Conservation (phyloP, 768 basidiomycete species). For the Lanmaoa pseudosensibilis region DNA sequence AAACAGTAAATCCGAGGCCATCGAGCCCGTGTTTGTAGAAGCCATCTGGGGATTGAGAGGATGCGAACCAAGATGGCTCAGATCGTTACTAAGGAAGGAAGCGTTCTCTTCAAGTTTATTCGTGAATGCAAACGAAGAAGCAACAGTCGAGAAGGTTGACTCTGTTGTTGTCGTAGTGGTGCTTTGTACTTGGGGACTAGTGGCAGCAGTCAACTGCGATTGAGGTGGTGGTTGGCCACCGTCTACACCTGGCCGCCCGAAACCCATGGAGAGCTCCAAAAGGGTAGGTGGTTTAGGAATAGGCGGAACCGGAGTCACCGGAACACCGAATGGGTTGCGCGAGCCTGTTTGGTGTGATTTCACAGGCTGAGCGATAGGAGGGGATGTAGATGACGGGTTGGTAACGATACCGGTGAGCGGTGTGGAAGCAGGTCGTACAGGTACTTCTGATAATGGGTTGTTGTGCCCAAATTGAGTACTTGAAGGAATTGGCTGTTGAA, state of each 20-base stretch:
- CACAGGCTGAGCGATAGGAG: conserved; percentile 59
- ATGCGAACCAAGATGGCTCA: conserved; percentile 17
- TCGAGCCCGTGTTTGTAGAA: conserved; percentile 41
- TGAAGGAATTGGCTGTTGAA: conserved; percentile 5
- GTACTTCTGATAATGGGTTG: conserved; percentile 30
- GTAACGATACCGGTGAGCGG: conserved; percentile 51
- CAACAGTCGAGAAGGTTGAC: conserved; percentile 65
- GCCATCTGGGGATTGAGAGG: conserved; percentile 34
- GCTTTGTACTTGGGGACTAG: conserved; percentile 33
- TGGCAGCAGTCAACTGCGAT: conserved; percentile 29
- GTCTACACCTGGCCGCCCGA: conserved; percentile 28
- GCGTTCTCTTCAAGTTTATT: conserved; percentile 32
- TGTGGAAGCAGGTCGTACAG: conserved; percentile 69
- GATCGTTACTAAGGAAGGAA: not conserved
- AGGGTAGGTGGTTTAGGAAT: conserved; percentile 79
- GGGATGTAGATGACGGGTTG: conserved; percentile 33
- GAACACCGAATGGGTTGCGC: conserved; percentile 90
- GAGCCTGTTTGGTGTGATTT: conserved; percentile 91
- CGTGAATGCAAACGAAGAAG: conserved; percentile 65
- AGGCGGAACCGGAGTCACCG: conserved; percentile 58
- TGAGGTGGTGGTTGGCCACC: conserved; percentile 33
- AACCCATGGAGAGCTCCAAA: conserved; percentile 69
- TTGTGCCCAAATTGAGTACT: conserved; percentile 9
- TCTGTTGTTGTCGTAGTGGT: conserved; percentile 17
- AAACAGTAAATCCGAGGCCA: conserved; percentile 48